These are phyloP conservation scores for Actinidia arguta DNA, from an alignment of 179 eudicot genomes.

Conservation along the genomic window DNA sequence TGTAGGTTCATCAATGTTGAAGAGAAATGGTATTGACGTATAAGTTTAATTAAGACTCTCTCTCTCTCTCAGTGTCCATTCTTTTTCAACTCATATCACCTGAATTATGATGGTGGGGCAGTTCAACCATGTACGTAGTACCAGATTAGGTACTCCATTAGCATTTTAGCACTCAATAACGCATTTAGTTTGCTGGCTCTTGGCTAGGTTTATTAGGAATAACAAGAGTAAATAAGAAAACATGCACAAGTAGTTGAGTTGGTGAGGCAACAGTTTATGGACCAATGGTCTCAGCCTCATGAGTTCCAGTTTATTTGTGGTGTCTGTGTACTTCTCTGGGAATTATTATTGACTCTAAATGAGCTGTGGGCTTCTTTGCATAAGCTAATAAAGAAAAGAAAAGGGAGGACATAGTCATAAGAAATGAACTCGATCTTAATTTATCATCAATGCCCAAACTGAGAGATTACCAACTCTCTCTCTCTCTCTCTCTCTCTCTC, in stretches of 20 bases:
- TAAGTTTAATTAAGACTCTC: not conserved
- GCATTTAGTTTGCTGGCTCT: not conserved
- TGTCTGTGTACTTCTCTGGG: not conserved
- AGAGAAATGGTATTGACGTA: not conserved
- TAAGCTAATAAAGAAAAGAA: constrained; percentile 7
- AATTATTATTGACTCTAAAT: not conserved
- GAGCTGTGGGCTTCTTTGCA: not conserved
- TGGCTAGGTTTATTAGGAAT: not conserved
- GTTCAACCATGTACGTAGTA: not conserved
- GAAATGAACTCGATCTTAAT: not conserved
- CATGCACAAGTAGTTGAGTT: not conserved
- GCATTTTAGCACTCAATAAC: not conserved
- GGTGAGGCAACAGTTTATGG: not conserved
- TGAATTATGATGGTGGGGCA: not conserved
- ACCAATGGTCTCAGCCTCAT: not conserved
- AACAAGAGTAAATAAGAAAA: not conserved
- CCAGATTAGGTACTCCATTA: not conserved
- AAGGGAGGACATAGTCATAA: not conserved
- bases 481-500: not conserved
- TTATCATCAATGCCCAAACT: not conserved
- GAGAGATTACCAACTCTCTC: not conserved
- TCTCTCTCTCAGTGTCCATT: too few relatives aligned
- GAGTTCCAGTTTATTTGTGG: not conserved
- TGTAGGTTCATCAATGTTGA: not conserved
- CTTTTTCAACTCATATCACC: not conserved